These are phyloP conservation scores for Tetraselmis striata DNA, from an alignment of 139 green algal genomes.

Conservation along the genomic window DNA sequence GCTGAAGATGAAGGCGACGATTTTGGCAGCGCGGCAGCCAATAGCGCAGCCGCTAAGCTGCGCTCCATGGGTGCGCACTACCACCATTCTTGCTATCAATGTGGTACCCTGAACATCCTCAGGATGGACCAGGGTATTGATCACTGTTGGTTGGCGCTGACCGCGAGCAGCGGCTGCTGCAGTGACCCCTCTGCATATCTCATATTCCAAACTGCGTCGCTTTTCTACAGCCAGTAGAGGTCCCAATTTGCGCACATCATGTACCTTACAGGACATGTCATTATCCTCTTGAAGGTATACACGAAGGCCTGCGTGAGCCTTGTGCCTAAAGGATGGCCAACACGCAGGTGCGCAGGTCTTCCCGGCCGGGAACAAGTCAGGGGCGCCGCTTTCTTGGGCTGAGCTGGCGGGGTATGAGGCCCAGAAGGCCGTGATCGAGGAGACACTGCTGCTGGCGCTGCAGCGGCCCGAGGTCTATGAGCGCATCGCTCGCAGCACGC, in stretches of 20 bases:
- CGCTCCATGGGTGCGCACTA: neutral
- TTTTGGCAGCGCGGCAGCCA: neutral
- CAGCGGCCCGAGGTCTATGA: slow-evolving; percentile 76
- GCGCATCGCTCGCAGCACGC: slow-evolving; percentile 50
- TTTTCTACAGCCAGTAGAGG: neutral
- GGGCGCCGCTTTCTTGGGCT: neutral
- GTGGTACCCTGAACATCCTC: neutral
- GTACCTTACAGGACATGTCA: no score
- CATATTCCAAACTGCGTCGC: neutral
- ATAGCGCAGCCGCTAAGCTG: neutral
- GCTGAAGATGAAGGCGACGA: neutral
- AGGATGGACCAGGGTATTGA: neutral
- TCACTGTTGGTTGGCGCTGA: neutral
- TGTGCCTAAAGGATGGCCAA: no score
- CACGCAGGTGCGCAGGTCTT: neutral
- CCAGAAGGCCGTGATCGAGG: slow-evolving; percentile 85
- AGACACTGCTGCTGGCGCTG: slow-evolving; percentile 78
- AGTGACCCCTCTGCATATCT: neutral
- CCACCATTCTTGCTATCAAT: no score
- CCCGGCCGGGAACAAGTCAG: neutral
- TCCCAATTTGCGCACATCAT: no score
- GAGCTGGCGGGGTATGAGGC: slow-evolving; percentile 67
- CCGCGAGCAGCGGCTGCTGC: neutral
- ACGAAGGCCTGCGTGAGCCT: neutral
- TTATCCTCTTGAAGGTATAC: no score